Evolutionary conservation across 2,329 filamentous ascomycete genomes (phyloP).

Genomic region (Daldinia sp.): DNA sequence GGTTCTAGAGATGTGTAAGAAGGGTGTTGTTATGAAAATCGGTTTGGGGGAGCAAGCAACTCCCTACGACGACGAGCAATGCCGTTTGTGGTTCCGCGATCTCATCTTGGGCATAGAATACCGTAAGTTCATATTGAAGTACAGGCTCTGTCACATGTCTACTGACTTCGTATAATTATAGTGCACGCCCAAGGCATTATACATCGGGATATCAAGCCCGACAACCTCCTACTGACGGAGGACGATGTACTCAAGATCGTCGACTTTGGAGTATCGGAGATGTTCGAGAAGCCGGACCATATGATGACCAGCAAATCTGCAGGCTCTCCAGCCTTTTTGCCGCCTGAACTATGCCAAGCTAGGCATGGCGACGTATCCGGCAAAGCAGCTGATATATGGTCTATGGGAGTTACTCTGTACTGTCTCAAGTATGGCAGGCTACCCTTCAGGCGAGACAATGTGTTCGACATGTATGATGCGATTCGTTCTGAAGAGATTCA

Average conservation of each 20-base stretch:
- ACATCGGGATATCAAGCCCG: slow-evolving; percentile 96
- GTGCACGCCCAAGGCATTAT: slow-evolving; percentile 95
- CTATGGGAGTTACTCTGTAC: slow-evolving; percentile 95
- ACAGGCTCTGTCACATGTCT: neutral
- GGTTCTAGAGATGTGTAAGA: slow-evolving; percentile 99
- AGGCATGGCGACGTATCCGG: slow-evolving; percentile 89
- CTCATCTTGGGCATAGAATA: slow-evolving; percentile 96
- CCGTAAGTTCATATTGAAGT: slow-evolving; percentile 59
- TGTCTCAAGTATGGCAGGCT: slow-evolving; percentile 89
- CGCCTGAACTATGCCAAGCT: slow-evolving; percentile 88
- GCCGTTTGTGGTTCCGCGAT: slow-evolving; percentile 92
- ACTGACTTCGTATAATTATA: slow-evolving; percentile 47
- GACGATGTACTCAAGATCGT: slow-evolving; percentile 97
- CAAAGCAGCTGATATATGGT: slow-evolving; percentile 94
- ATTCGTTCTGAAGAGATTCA: slow-evolving; percentile 76
- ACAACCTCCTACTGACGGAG: slow-evolving; percentile 88
- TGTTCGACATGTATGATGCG: slow-evolving; percentile 88
- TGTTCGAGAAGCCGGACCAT: slow-evolving; percentile 85
- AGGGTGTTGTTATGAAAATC: slow-evolving; percentile 96
- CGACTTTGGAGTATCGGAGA: slow-evolving; percentile 98
- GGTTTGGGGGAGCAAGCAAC: slow-evolving; percentile 83
- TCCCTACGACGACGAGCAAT: slow-evolving; percentile 83
- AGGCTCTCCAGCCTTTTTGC: slow-evolving; percentile 92
- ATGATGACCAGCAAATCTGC: slow-evolving; percentile 95
- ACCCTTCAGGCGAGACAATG: slow-evolving; percentile 80